Evolutionary conservation across 768 basidiomycete species (phyloP), one percentile per base, ranked within the genome.

Genomic region (Lepiota brunneoincarnata): DNA sequence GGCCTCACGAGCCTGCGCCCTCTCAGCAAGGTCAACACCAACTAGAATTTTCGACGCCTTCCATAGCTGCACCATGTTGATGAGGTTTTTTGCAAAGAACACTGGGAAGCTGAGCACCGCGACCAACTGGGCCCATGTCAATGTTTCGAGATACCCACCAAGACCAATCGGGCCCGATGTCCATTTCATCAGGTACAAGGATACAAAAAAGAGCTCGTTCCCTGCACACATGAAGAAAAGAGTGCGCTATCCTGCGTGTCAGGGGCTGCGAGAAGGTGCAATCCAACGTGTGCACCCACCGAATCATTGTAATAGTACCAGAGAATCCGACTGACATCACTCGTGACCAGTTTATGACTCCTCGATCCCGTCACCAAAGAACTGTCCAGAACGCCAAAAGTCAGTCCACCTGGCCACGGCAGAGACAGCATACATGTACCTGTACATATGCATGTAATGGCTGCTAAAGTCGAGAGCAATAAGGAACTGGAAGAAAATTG

Each of bases 391-490:
- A 15, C 26, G 7, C 31, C 31, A 17, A 21, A 51, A 36, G 18
- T 15, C 41, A n/a, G 24, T 44, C 20, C 55, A 42, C 52, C 54
- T 58, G 37, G 34, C 11, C 23, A 35, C 10, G 26, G 21, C 36
- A 15, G 39, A 12, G 39, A 12, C 42, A 51, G 10, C 23, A 2
- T 4, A 35, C 17, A 55, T 61, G 49, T 63, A 95, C 96, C 96
- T 97, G 70, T 98, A 97, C 97, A 98, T 99, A 70, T 98, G 97
- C 84, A 98, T 98, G 72, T 98, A 98, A 71, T 98, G 97, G 61
- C 93, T 96, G 62, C 90, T 88, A 68, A 99, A 99, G 69, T 99
- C 97, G 54, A 99, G 83, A 0, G 95, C 84, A 71, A 99, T 99
- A 57, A 99, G 83, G 73, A 91, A 88, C 71, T 97, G 93, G 77